These are phyloP conservation scores for Boletus coffeatus DNA, from an alignment of 1,284 basidiomycete species.

Conservation along the genomic window DNA sequence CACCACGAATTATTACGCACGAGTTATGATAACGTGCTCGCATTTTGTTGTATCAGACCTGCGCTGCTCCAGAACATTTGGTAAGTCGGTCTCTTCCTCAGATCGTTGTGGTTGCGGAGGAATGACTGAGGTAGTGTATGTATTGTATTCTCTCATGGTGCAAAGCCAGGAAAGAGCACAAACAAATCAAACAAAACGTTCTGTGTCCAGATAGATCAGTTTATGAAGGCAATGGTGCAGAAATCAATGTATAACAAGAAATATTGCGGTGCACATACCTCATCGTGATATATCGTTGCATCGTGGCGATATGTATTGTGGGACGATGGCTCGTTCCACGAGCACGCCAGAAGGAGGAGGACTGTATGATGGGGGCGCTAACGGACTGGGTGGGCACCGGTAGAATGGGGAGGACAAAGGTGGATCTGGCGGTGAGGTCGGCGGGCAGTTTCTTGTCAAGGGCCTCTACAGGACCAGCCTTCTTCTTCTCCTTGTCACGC, in stretches of 20 bases:
- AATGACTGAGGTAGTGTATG: neutral
- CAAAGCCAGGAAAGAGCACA: neutral
- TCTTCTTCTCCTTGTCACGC: constrained; percentile 39
- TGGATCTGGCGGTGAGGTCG: constrained; percentile 17
- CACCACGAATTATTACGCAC: neutral
- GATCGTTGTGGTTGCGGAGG: neutral
- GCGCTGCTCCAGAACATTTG: neutral
- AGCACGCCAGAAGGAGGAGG: constrained; percentile 55
- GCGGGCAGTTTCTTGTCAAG: constrained; percentile 23
- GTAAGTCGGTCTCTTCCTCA: neutral
- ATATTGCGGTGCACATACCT: no score
- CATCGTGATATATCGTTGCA: constrained; percentile 41
- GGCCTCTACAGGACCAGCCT: constrained; percentile 11
- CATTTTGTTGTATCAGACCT: neutral
- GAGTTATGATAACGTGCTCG: neutral
- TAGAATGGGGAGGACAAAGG: constrained; percentile 24
- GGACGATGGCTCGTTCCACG: constrained; percentile 60
- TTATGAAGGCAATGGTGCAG: neutral
- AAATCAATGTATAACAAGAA: neutral
- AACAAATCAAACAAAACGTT: neutral
- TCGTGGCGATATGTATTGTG: constrained; percentile 58
- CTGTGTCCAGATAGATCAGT: neutral
- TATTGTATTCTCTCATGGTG: neutral
- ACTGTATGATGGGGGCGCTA: constrained; percentile 24
- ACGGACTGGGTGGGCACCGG: constrained; percentile 20